Evolutionary conservation across 106 monocot genomes (phyloP), one percentile per base, ranked within the genome.

Genomic region (Vanilla planifolia): DNA sequence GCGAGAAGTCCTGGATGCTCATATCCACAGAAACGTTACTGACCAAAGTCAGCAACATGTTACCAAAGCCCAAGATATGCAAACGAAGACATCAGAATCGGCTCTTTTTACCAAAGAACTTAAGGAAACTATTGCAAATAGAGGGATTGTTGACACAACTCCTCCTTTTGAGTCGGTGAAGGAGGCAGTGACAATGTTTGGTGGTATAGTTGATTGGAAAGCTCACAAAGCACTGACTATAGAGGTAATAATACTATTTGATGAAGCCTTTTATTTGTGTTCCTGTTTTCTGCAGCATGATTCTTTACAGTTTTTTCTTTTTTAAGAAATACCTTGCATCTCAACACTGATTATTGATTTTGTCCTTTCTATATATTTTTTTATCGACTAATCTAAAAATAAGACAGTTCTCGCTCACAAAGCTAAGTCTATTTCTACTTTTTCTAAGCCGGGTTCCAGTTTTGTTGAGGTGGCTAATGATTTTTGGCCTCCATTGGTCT

Each of bases 121-220:
- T 20, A 77, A 67, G 32, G 28, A 33, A 50, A 43, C 20, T 28
- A 58, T 28, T 36, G 50, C 34, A 21, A 48, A 61, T 51, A 75
- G 64, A 68, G 74, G 79, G 24, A 34, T 72, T 55, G 67, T 84
- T 55, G 84, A 84, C 55, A 84, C 84, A 48, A 68, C 84, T 46
- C 68, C 79, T 28, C 79, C 84, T 42, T 84, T 84, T 75, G 79
- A 84, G 59, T 79, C 84, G 23, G 84, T 84, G 17, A 84, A 75
- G 64, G 78, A 79, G 46, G 84, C 79, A 42, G 84, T 84, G 16
- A 61, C 64, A 20, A 79, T 65, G 61, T 79, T 79, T 69, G 84
- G 84, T 35, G 84, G 75, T 32, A 84, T 79, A 47, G 72, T 72
- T 60, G 84, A 84, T 69, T 84, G 84, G 84, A 84, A 84, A 69